phyloP scores from a whole-genome alignment of 352 stramenopile species.

The Phytophthora citricola region DNA sequence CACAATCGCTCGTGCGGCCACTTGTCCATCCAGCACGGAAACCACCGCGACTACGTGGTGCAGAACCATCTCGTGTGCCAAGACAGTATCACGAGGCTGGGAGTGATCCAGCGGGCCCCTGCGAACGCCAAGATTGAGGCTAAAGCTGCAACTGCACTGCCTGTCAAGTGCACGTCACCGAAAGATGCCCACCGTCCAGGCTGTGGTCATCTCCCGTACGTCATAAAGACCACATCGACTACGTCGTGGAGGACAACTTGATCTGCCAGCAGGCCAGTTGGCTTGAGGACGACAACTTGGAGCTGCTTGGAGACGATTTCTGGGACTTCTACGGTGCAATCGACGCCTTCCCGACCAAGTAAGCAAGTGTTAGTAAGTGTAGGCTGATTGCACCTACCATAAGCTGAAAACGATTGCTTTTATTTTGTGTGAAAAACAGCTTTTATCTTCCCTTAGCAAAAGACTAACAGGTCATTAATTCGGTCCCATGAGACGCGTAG shows the following conservation, averaged over 20 bases:
- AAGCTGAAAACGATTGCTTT: slow-evolving; percentile 21
- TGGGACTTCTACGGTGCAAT: slow-evolving; percentile 85
- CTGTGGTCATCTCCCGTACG: slow-evolving; percentile 77
- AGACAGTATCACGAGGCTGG: slow-evolving; percentile 67
- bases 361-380: neutral
- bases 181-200: slow-evolving; percentile 66
- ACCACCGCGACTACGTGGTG: slow-evolving; percentile 84
- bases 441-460: slow-evolving; percentile 8
- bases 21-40: slow-evolving; percentile 78
- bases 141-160: neutral
- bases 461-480: slow-evolving; percentile 31
- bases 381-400: slow-evolving; percentile 2
- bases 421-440: slow-evolving; percentile 20
- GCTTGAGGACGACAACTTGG: slow-evolving; percentile 63
- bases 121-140: slow-evolving; percentile 13
- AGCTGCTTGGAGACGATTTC: slow-evolving; percentile 82
- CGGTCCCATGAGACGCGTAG: slow-evolving; percentile 38
- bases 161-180: slow-evolving; percentile 32
- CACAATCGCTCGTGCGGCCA: slow-evolving; percentile 77
- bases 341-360: slow-evolving; percentile 54
- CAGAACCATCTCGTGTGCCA: slow-evolving; percentile 85
- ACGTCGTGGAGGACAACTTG: slow-evolving; percentile 83
- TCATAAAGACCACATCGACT: slow-evolving; percentile 85
- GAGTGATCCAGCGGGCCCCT: slow-evolving; percentile 28
- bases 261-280: slow-evolving; percentile 74